These are phyloP conservation scores for Camillea tinctor DNA, from an alignment of 2,329 filamentous ascomycete genomes.

Conservation along the genomic window DNA sequence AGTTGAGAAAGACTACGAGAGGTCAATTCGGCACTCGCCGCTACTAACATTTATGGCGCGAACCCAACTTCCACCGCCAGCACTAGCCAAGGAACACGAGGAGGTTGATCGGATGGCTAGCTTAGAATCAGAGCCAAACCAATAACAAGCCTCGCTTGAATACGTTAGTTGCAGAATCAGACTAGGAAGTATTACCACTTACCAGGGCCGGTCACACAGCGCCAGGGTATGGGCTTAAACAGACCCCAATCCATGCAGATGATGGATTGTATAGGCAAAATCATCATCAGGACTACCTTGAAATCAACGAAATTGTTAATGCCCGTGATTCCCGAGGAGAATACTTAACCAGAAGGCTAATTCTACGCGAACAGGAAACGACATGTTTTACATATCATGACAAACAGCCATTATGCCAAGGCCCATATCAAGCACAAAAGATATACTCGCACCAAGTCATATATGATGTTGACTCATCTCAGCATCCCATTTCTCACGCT, in stretches of 20 bases:
- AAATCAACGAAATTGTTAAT: conserved; percentile 10
- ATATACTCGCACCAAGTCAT: background rate
- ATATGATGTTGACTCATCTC: background rate
- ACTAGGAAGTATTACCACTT: background rate
- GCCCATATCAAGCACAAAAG: background rate
- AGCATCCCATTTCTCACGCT: background rate
- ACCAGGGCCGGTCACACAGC: conserved; percentile 21
- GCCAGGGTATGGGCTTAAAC: conserved; percentile 30
- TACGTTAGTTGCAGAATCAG: conserved; percentile 1
- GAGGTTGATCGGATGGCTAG: conserved; percentile 28
- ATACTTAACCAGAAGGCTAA: background rate
- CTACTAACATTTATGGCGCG: background rate
- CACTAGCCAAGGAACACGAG: conserved; percentile 9
- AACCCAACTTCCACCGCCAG: background rate
- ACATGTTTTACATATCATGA: background rate
- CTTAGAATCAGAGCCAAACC: conserved; percentile 26
- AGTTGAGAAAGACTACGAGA: background rate
- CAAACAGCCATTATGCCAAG: background rate
- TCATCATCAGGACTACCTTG: conserved; percentile 34
- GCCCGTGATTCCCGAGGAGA: conserved; percentile 1
- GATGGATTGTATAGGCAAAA: conserved; percentile 30
- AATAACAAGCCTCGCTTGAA: conserved; percentile 12
- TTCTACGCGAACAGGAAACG: background rate
- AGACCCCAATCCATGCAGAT: conserved; percentile 20
- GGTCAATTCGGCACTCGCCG: background rate